Conservation (phyloP, 139 green algal genomes). For the Bryopsis sp. region DNA sequence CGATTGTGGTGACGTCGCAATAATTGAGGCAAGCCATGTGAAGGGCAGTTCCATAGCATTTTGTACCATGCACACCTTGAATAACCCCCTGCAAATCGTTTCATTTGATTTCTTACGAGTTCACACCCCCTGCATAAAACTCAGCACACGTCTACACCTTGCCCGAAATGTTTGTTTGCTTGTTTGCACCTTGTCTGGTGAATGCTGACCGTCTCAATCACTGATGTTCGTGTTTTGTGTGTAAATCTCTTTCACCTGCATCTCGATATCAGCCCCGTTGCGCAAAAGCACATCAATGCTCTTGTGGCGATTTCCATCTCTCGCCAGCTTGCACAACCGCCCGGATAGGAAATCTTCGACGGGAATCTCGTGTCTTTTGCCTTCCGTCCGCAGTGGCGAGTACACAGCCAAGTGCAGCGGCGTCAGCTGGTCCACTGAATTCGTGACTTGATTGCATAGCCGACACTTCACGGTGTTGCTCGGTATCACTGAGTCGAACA, state of each 20-base stretch:
- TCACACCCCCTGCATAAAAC: no score
- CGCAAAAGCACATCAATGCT: neutral
- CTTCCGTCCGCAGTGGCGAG: neutral
- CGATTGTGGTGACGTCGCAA: slow-evolving; percentile 11
- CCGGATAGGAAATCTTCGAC: neutral
- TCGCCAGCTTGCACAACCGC: neutral
- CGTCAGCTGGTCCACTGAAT: neutral
- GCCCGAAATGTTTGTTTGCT: no score
- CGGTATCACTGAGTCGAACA: neutral
- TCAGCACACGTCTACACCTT: no score
- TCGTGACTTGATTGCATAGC: neutral
- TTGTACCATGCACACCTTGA: no score
- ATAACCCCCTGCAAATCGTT: no score
- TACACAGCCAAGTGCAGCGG: slow-evolving; percentile 9
- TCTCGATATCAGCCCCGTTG: neutral
- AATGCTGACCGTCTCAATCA: no score
- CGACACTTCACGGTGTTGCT: neutral
- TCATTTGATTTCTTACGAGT: no score
- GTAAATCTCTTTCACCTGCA: slow-evolving; percentile 8
- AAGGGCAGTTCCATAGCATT: slow-evolving; percentile 8
- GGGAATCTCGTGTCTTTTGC: neutral
- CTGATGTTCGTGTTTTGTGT: no score
- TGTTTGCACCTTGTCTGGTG: no score
- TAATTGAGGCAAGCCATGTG: slow-evolving; percentile 15
- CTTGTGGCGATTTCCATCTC: neutral